Conservation (phyloP, 2,329 filamentous ascomycete genomes). For the Fusarium coffeatum region DNA sequence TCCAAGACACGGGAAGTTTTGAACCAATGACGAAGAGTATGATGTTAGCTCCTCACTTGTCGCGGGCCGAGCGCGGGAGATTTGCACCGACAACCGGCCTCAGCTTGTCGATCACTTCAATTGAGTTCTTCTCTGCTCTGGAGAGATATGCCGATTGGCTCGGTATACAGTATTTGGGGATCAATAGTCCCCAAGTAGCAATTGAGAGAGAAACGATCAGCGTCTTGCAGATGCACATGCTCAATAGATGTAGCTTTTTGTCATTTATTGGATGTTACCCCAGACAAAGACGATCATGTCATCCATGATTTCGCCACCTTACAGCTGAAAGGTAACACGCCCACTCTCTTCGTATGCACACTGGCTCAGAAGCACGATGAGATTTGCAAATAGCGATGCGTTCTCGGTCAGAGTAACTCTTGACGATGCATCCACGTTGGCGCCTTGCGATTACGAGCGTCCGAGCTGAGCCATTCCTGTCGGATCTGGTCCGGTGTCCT, state of each 20-base stretch:
- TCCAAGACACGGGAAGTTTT: not conserved
- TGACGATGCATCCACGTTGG: too few relatives aligned
- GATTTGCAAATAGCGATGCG: too few relatives aligned
- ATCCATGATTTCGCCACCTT: not conserved
- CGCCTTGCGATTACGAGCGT: too few relatives aligned
- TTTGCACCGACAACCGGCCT: not conserved
- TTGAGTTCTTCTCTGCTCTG: not conserved
- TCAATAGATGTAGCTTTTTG: not conserved
- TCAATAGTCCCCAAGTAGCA: not conserved
- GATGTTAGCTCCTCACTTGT: not conserved
- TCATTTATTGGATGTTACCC: not conserved
- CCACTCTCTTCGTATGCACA: too few relatives aligned
- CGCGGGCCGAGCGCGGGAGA: not conserved
- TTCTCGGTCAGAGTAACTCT: too few relatives aligned
- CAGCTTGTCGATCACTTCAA: not conserved
- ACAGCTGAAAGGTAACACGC: too few relatives aligned
- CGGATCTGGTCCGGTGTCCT: too few relatives aligned
- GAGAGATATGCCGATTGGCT: not conserved
- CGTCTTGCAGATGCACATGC: not conserved
- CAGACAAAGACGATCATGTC: accelerated
- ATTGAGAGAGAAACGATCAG: not conserved
- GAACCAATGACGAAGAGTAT: not conserved
- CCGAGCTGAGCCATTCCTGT: too few relatives aligned
- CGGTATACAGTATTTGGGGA: not conserved
- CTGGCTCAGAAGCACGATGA: too few relatives aligned